Percentiles rank a stretch among this genome's conserved stretches.
These are phyloP conservation scores for Debaryomyces robertsiae DNA, from an alignment of 1,139 yeast genomes.

Conservation along the genomic window DNA sequence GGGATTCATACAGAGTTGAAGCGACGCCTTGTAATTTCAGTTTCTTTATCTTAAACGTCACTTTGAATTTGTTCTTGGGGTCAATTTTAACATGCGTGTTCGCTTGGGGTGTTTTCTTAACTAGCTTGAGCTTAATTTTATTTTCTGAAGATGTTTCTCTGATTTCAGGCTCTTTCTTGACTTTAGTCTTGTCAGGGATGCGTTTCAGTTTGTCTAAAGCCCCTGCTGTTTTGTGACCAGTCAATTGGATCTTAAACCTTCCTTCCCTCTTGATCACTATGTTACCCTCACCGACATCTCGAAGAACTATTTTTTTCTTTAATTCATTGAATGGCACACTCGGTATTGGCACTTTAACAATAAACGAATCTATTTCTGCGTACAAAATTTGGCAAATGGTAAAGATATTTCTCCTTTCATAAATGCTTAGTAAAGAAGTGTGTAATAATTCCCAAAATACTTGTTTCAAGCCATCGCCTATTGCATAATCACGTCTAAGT, in stretches of 20 bases:
- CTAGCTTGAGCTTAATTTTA: slow-evolving; percentile 27
- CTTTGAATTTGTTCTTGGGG: slow-evolving; percentile 10
- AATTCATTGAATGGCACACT: slow-evolving; percentile 50
- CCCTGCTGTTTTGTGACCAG: slow-evolving; percentile 21
- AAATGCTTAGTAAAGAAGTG: slow-evolving; percentile 57
- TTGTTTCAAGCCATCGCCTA: slow-evolving; percentile 61
- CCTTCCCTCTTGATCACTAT: slow-evolving; percentile 48
- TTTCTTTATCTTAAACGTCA: slow-evolving; percentile 20
- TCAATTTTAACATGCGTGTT: not conserved
- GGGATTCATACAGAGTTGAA: slow-evolving; percentile 9
- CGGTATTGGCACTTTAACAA: slow-evolving; percentile 68
- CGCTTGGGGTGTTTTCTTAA: slow-evolving; percentile 2
- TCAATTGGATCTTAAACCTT: slow-evolving; percentile 46
- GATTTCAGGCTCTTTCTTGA: not conserved
- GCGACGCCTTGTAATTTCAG: slow-evolving; percentile 11
- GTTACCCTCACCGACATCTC: slow-evolving; percentile 48
- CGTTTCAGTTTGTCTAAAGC: slow-evolving; percentile 2
- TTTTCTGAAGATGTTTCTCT: slow-evolving; percentile 13
- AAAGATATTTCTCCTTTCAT: slow-evolving; percentile 64
- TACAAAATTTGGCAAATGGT: slow-evolving; percentile 68
- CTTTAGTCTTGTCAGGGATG: not conserved
- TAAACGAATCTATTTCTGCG: slow-evolving; percentile 60
- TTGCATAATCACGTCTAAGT: slow-evolving; percentile 63
- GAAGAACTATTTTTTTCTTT: slow-evolving; percentile 62
- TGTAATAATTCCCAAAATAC: slow-evolving; percentile 75